Evolutionary conservation across 305 asterid genomes (phyloP), one percentile per base, ranked within the genome.

Genomic region (Solanum hybrid): DNA sequence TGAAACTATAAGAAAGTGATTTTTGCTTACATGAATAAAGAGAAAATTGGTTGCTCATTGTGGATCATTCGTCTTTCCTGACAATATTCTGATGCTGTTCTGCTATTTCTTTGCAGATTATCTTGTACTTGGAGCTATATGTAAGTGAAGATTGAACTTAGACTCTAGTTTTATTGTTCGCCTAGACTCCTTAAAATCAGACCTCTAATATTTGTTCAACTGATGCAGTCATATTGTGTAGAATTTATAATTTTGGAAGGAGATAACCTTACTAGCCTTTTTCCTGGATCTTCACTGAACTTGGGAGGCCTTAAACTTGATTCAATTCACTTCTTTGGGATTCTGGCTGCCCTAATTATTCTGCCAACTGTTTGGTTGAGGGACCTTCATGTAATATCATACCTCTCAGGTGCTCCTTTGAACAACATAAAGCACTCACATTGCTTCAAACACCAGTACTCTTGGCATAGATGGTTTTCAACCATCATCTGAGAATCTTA

Each of bases 201-300:
- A 14, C 87, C 27, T 82, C 87, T 82, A 82, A 82, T 10, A 80
- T 79, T 22, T 88, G 27, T 73, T 77, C 29, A 27, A 73, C 88
- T 86, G 73, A 73, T 91, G 92, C 96, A 97, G 99, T 87, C 96
- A 78, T 94, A 95, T 27, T 96, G 98, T 89, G 97, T 96, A 81
- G 99, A 97, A 72, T 95, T 94, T 91, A 92, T 97, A 88, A 97
- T 92, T 89, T 88, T 97, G 92, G 99, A 97, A 93, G 99, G 98
- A 88, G 98, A 95, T 75, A 97, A 97, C 92, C 98, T 97, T 60
- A 93, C 98, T 60, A 91, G 91, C 8, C 91, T 96, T 73, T 96
- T 93, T 88, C 97, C 98, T 3, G 96, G 96, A 91, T 85, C 96
- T 78, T 94, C 97, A 14, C 78, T 96, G 73, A 90, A 92, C 35